Percentiles rank a stretch among this genome's conserved stretches.
Evolutionary conservation across 2,329 filamentous ascomycete species (phyloP).

Genomic region (Fusarium sp.): DNA sequence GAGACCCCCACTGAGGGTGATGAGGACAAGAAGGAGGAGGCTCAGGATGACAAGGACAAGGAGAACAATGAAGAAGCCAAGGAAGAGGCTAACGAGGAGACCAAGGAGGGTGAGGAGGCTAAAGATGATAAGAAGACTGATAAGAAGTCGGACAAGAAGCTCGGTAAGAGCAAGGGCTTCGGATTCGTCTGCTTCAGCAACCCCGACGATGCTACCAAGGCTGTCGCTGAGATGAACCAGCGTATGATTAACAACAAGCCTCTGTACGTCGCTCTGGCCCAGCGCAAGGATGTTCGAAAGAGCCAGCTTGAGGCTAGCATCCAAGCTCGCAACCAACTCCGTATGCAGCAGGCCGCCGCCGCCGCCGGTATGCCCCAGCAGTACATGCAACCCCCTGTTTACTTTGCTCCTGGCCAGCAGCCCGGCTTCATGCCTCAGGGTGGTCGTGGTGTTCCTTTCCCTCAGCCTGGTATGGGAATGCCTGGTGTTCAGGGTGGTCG

Average conservation of each 20-base stretch:
- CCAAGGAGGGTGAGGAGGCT: slow-evolving; percentile 58
- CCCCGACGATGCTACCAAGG: slow-evolving; percentile 98
- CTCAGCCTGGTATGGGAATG: slow-evolving; percentile 70
- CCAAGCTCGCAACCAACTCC: slow-evolving; percentile 97
- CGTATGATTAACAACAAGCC: slow-evolving; percentile 98
- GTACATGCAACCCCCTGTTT: slow-evolving; percentile 90
- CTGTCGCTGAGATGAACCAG: slow-evolving; percentile 99
- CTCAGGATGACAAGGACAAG: slow-evolving; percentile 58
- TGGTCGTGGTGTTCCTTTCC: slow-evolving; percentile 74
- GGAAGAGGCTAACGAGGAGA: slow-evolving; percentile 59
- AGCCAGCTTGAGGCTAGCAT: slow-evolving; percentile 99
- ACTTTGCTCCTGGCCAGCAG: slow-evolving; percentile 87
- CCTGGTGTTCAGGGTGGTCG: slow-evolving; percentile 82
- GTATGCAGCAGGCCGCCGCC: slow-evolving; percentile 96
- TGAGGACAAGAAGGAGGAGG: slow-evolving; percentile 63
- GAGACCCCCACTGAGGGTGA: slow-evolving; percentile 71
- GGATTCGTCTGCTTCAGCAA: slow-evolving; percentile 99
- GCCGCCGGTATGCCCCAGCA: slow-evolving; percentile 88
- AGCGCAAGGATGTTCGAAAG: slow-evolving; percentile 99
- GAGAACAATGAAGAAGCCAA: slow-evolving; percentile 57
- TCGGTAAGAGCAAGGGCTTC: slow-evolving; percentile 99
- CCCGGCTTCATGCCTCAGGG: slow-evolving; percentile 73
- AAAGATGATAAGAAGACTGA: slow-evolving; percentile 67
- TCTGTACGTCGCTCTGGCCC: slow-evolving; percentile 95
- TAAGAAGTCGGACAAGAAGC: slow-evolving; percentile 68